A percentile compares a stretch with the other conserved stretches of the same genome.
Evolutionary conservation across 805 yeast genomes (phyloP).

Genomic region (Metschnikowia anglica): DNA sequence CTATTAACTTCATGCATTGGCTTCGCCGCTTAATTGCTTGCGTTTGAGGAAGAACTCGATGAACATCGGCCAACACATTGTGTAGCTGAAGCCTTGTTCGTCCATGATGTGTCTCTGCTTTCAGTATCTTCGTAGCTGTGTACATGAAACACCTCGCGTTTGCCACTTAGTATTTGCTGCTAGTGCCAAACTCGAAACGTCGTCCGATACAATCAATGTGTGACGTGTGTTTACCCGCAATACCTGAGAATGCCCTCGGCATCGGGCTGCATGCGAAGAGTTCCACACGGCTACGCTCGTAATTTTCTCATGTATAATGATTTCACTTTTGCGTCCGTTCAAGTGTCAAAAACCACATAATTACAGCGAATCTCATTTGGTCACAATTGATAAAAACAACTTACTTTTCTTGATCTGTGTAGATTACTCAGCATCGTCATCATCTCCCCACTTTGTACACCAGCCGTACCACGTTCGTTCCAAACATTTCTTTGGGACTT

Average conservation of each 20-base stretch:
- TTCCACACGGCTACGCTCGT: constrained; percentile 14
- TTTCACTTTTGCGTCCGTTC: constrained; percentile 3
- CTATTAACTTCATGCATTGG: constrained; percentile 3
- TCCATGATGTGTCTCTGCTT: no score
- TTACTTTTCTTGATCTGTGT: neutral
- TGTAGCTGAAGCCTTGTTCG: no score
- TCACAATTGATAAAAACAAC: neutral
- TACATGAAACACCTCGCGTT: no score
- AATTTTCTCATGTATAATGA: constrained; percentile 1
- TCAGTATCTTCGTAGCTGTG: no score
- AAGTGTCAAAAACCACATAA: neutral
- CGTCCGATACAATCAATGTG: neutral
- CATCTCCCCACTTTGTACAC: constrained; percentile 49
- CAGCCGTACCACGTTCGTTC: constrained; percentile 69
- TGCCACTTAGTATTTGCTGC: neutral
- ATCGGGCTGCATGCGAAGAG: constrained; percentile 6
- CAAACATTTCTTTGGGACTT: constrained; percentile 47
- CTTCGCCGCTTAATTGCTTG: constrained; percentile 8
- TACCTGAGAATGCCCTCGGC: constrained; percentile 7
- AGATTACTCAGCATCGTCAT: constrained; percentile 19
- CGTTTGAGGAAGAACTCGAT: neutral
- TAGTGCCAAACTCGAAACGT: neutral
- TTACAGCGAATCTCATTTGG: neutral
- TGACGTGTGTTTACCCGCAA: constrained; percentile 5
- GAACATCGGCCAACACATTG: neutral